phyloP scores from a whole-genome alignment of 352 stramenopile genomes.

The Lagenidium giganteum region DNA sequence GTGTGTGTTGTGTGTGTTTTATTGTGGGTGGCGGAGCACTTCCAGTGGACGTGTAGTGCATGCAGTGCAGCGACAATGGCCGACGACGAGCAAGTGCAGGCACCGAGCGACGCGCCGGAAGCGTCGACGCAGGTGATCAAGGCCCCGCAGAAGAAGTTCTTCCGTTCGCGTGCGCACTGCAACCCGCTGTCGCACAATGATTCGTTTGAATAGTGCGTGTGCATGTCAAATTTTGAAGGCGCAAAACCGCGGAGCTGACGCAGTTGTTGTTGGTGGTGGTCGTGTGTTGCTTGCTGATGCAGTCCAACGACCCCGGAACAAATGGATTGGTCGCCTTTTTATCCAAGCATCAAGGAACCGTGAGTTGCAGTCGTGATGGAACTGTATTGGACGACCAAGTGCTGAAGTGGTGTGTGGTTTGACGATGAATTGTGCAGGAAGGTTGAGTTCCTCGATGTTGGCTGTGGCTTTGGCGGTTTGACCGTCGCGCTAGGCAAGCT shows the following conservation, averaged over 20 bases:
- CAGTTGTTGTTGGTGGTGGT: too few species aligned
- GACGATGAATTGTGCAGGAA: slow-evolving; percentile 23
- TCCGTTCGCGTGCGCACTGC: slow-evolving; percentile 91
- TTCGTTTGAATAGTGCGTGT: slow-evolving; percentile 88
- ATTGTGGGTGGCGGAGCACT: too few species aligned
- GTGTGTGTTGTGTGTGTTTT: too few species aligned
- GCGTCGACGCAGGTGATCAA: slow-evolving; percentile 29
- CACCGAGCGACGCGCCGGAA: too few species aligned
- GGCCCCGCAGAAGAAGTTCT: slow-evolving; percentile 93
- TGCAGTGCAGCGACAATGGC: too few species aligned
- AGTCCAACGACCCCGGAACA: slow-evolving; percentile 78
- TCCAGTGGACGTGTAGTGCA: too few species aligned
- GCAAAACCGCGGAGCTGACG: neutral
- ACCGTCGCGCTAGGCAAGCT: slow-evolving; percentile 87
- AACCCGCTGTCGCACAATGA: slow-evolving; percentile 96
- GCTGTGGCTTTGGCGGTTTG: slow-evolving; percentile 95
- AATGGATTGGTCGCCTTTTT: slow-evolving; percentile 94
- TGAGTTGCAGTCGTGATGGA: too few species aligned
- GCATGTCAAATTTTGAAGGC: too few species aligned
- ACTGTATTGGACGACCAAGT: slow-evolving; percentile 4
- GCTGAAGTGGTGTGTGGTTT: too few species aligned
- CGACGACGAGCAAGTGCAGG: too few species aligned
- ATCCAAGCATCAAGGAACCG: slow-evolving; percentile 79
- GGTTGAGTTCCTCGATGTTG: slow-evolving; percentile 93
- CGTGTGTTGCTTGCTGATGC: slow-evolving; percentile 1